Evolutionary conservation across 1,284 basidiomycete species (phyloP).

Genomic region (Agroathelia rolfsii): DNA sequence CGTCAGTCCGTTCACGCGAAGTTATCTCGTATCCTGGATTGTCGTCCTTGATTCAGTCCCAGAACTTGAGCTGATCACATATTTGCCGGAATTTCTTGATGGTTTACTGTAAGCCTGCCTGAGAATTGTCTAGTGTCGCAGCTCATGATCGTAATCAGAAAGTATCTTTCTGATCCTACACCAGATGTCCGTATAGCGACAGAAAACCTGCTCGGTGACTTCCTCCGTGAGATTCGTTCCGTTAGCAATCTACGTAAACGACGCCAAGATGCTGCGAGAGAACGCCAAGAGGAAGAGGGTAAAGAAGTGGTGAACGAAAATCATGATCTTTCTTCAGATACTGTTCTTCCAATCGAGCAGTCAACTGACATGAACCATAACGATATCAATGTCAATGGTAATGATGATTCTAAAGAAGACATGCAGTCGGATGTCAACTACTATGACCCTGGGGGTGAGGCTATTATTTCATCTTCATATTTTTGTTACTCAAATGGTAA

Average conservation of each 20-base stretch:
- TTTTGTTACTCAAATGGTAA: constrained; percentile 15
- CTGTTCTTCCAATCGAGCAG: constrained; percentile 29
- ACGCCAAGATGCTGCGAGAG: constrained; percentile 28
- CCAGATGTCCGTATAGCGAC: constrained; percentile 91
- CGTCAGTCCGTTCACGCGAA: constrained; percentile 90
- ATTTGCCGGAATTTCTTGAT: constrained; percentile 91
- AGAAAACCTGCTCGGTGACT: constrained; percentile 86
- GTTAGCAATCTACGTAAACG: constrained; percentile 66
- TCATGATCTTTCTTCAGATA: constrained; percentile 18
- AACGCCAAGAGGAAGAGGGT: constrained; percentile 6
- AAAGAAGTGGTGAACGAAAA: constrained; percentile 20
- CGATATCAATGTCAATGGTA: constrained; percentile 33
- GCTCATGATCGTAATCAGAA: constrained; percentile 36
- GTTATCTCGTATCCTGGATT: constrained; percentile 96
- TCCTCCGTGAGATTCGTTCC: constrained; percentile 86
- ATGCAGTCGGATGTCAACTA: constrained; percentile 40
- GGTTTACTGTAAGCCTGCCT: constrained; percentile 70
- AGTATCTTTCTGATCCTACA: constrained; percentile 92
- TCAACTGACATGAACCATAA: constrained; percentile 50
- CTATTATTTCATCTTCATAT: not conserved
- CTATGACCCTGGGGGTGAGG: constrained; percentile 55
- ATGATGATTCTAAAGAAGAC: constrained; percentile 36
- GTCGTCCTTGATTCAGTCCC: constrained; percentile 94
- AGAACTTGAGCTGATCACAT: constrained; percentile 89
- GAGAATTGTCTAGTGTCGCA: constrained; percentile 5